Evolutionary conservation across 2,329 filamentous ascomycete genomes (phyloP).

Genomic region (Didymella pinodella): DNA sequence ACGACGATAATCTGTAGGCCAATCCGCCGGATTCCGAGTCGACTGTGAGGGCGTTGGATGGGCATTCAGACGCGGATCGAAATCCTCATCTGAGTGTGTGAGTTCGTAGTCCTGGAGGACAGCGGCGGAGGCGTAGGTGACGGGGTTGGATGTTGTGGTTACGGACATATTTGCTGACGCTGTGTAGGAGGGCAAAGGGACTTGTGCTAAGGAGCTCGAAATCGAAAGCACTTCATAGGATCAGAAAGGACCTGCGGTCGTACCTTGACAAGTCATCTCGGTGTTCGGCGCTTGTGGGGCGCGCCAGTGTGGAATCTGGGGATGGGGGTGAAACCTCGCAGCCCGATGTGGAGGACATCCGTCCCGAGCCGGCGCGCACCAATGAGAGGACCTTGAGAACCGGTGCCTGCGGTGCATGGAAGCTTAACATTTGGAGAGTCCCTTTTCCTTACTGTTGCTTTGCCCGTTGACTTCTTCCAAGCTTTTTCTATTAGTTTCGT

Average conservation of each 20-base stretch:
- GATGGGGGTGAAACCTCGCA: not conserved
- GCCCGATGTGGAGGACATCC: slow-evolving; percentile 11
- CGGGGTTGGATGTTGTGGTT: slow-evolving; percentile 54
- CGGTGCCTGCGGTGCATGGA: not conserved
- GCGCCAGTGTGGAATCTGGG: not conserved
- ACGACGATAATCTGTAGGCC: slow-evolving; percentile 59
- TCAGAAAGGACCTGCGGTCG: not conserved
- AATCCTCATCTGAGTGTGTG: slow-evolving; percentile 50
- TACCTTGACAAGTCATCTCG: not conserved
- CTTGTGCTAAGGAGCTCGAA: not conserved
- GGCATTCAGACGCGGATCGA: slow-evolving; percentile 38
- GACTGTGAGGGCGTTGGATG: slow-evolving; percentile 42
- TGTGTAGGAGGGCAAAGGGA: not conserved
- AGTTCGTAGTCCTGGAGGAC: slow-evolving; percentile 58
- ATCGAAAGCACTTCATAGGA: not conserved
- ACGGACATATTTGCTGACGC: slow-evolving; percentile 51
- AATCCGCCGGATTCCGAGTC: slow-evolving; percentile 45
- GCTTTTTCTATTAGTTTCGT: not conserved
- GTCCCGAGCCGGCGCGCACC: slow-evolving; percentile 5
- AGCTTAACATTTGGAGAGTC: slow-evolving; percentile 4
- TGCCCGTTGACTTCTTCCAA: not conserved
- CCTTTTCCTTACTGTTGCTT: not conserved
- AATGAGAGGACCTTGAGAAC: not conserved
- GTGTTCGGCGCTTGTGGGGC: slow-evolving; percentile 11
- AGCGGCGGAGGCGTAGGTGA: slow-evolving; percentile 47